Evolutionary conservation across 768 basidiomycete species (phyloP).

Genomic region (Termitomyces sp.): DNA sequence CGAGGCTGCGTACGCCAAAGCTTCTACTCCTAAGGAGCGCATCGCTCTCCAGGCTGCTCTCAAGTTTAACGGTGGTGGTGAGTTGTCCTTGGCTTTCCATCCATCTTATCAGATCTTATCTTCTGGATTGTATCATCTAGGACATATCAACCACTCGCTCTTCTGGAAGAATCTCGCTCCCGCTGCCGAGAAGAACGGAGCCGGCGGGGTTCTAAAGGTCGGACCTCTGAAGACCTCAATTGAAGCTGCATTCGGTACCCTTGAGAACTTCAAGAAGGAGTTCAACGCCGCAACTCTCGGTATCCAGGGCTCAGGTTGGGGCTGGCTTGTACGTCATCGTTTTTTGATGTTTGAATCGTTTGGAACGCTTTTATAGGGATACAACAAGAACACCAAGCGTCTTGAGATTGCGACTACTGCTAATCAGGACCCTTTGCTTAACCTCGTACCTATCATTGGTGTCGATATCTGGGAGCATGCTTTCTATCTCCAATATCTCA

Average conservation of each 20-base stretch:
- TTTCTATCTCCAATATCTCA: constrained; percentile 94
- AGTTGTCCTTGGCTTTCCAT: constrained; percentile 18
- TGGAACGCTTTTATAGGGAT: constrained; percentile 42
- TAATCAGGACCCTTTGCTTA: constrained; percentile 90
- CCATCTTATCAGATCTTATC: constrained; percentile 10
- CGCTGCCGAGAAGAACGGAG: constrained; percentile 70
- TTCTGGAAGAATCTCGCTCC: constrained; percentile 5
- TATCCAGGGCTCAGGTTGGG: constrained; percentile 94
- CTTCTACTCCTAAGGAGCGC: constrained; percentile 65
- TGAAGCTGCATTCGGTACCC: constrained; percentile 52
- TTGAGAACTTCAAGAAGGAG: constrained; percentile 70
- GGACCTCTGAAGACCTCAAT: constrained; percentile 69
- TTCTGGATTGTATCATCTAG: constrained; percentile 5
- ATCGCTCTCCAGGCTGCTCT: constrained; percentile 87
- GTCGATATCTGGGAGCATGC: constrained; percentile 96
- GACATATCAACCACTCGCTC: constrained; percentile 4
- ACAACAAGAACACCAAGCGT: constrained; percentile 56
- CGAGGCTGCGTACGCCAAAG: constrained; percentile 65
- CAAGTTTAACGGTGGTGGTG: constrained; percentile 95
- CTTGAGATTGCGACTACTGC: constrained; percentile 88
- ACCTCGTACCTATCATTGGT: constrained; percentile 76
- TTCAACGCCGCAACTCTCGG: constrained; percentile 81
- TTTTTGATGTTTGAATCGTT: neutral
- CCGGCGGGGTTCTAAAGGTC: constrained; percentile 51
- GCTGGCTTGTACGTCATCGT: constrained; percentile 73